Evolutionary conservation across 2,329 filamentous ascomycete species (phyloP).

Genomic region (Talaromyces sp.): DNA sequence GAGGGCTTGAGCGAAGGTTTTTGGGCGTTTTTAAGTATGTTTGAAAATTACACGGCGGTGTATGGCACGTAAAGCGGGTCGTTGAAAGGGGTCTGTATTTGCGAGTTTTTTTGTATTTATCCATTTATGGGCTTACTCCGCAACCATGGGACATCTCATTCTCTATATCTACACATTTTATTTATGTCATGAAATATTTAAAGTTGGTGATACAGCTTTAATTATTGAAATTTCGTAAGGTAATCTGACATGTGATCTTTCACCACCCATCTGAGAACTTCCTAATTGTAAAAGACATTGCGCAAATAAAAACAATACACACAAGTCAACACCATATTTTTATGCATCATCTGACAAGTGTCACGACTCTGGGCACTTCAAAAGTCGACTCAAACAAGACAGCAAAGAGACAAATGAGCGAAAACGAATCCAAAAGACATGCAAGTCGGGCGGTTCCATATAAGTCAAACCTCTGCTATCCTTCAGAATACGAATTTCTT

Average conservation of each 20-base stretch:
- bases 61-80: background rate
- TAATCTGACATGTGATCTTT: background rate
- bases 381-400: background rate
- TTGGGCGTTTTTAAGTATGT: no score
- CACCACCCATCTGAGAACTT: background rate
- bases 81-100: background rate
- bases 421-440: background rate
- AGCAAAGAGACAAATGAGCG: background rate
- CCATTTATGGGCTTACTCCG: background rate
- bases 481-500: background rate
- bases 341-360: background rate
- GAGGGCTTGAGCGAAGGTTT: no score
- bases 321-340: background rate
- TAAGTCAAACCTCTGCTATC: background rate
- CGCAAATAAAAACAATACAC: background rate
- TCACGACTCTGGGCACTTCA: background rate
- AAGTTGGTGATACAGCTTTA: no score
- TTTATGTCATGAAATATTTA: no score
- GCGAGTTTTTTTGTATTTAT: background rate
- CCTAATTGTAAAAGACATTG: background rate
- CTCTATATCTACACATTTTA: no score
- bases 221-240: background rate
- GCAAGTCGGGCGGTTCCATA: background rate
- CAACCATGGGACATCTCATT: no score
- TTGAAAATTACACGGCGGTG: background rate